These are phyloP conservation scores for Phaeosphaeriaceae sp. DNA, from an alignment of 2,329 filamentous ascomycete genomes.

Conservation along the genomic window DNA sequence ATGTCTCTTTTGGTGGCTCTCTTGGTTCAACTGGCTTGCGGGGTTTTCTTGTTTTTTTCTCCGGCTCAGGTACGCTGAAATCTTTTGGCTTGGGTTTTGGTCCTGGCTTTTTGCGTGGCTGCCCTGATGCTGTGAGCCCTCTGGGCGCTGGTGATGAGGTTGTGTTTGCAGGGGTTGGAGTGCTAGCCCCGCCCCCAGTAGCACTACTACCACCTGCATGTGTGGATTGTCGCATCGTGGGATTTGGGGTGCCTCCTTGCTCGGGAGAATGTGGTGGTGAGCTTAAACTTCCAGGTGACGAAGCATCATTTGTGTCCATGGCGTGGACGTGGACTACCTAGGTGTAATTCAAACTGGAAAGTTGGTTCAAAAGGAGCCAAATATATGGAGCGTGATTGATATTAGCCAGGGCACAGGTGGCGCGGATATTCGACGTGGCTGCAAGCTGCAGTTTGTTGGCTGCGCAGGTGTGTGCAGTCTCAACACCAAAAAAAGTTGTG, in stretches of 20 bases:
- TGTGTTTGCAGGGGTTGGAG: conserved; percentile 39
- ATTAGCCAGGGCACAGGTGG: conserved; percentile 2
- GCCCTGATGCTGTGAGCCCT: conserved; percentile 44
- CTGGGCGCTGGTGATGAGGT: conserved; percentile 36
- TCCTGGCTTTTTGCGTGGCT: conserved; percentile 50
- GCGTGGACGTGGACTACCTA: conserved; percentile 28
- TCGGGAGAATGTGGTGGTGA: conserved; percentile 49
- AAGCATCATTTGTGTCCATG: conserved; percentile 43
- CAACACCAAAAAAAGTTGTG: conserved; percentile 41
- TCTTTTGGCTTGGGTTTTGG: conserved; percentile 52
- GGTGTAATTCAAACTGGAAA: conserved; percentile 6
- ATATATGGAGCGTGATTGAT: neutral
- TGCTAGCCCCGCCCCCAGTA: conserved; percentile 37
- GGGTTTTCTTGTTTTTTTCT: conserved; percentile 54
- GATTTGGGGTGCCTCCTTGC: conserved; percentile 37
- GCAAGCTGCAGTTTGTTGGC: conserved; percentile 19
- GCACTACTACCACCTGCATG: conserved; percentile 23
- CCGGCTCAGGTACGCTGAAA: conserved; percentile 41
- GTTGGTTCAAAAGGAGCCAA: neutral
- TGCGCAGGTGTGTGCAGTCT: conserved; percentile 26
- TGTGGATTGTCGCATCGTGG: conserved; percentile 37
- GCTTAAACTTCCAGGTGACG: conserved; percentile 46
- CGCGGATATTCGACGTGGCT: conserved; percentile 7
- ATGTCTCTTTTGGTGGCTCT: conserved; percentile 61
- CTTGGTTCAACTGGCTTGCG: conserved; percentile 56